Percentiles rank a stretch among this genome's conserved stretches.
Conservation (phyloP, 148 eudicot species). For the Fagopyrum esculentum region DNA sequence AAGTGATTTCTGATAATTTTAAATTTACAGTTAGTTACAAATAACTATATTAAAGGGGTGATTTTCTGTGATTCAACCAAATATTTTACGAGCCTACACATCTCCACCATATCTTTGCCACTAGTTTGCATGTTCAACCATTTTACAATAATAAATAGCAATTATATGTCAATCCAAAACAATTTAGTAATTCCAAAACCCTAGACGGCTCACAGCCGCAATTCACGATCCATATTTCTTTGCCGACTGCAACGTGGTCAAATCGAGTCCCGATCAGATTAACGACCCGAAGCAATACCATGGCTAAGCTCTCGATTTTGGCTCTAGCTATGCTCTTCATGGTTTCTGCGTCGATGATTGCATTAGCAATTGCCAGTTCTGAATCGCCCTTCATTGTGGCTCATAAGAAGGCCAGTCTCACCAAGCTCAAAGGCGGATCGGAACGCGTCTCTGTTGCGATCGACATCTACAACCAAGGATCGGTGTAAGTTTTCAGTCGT, state of each 20-base stretch:
- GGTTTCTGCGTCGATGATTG: constrained; percentile 10
- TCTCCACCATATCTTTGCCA: not conserved
- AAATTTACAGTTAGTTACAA: too few relatives aligned
- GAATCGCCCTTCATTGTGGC: constrained; percentile 44
- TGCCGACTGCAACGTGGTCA: not conserved
- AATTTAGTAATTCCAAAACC: not conserved
- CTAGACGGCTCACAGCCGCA: not conserved
- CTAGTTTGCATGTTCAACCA: constrained; percentile 4
- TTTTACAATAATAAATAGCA: not conserved
- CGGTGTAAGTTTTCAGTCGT: constrained; percentile 22
- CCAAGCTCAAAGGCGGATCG: constrained; percentile 28
- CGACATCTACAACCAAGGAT: constrained; percentile 46
- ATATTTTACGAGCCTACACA: not conserved
- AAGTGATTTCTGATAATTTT: too few relatives aligned
- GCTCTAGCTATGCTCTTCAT: constrained; percentile 16
- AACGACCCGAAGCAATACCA: not conserved
- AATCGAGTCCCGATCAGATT: not conserved
- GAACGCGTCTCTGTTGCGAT: constrained; percentile 39
- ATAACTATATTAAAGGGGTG: too few relatives aligned
- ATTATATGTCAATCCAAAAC: not conserved
- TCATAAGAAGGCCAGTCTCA: constrained; percentile 43
- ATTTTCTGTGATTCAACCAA: too few relatives aligned
- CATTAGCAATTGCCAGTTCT: constrained; percentile 18
- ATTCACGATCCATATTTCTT: not conserved
- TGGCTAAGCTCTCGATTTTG: constrained; percentile 2